A percentile compares a stretch with the other conserved stretches of the same genome.
phyloP scores from a whole-genome alignment of 2,329 filamentous ascomycete genomes.

The Myrmaecium sp. region DNA sequence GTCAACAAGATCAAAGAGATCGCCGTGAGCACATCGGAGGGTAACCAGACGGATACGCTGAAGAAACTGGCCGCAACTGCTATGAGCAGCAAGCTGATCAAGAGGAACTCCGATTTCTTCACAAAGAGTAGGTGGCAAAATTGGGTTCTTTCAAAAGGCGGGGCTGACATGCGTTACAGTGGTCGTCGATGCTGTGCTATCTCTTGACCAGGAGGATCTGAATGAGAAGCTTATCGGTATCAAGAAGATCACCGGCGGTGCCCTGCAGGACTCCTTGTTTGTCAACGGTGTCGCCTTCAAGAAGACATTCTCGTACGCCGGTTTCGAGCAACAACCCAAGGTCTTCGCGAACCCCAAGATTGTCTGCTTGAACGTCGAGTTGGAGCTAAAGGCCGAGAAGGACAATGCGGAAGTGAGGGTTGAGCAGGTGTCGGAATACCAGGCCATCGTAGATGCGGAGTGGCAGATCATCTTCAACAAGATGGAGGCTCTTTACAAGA shows the following conservation, averaged over 20 bases:
- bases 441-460: conserved; percentile 96
- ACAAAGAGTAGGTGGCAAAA: conserved; percentile 73
- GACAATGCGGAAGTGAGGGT: conserved; percentile 97
- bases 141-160: conserved; percentile 8
- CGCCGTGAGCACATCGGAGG: conserved; percentile 67
- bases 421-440: conserved; percentile 97
- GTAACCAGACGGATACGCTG: conserved; percentile 73
- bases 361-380: conserved; percentile 90
- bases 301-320: conserved; percentile 98
- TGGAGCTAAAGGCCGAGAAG: conserved; percentile 97
- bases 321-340: conserved; percentile 98
- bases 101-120: conserved; percentile 92
- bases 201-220: conserved; percentile 88
- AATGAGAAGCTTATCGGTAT: conserved; percentile 97
- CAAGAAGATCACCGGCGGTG: conserved; percentile 96
- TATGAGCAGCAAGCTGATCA: conserved; percentile 99
- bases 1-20: conserved; percentile 99
- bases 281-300: conserved; percentile 98
- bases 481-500: conserved; percentile 85
- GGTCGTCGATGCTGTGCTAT: conserved; percentile 93
- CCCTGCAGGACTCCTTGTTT: conserved; percentile 87
- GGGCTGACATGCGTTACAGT: conserved; percentile 35
- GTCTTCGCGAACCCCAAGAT: conserved; percentile 89
- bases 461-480: conserved; percentile 99
- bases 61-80: conserved; percentile 81